These are phyloP conservation scores for Boletus rufocinnamomeus DNA, from an alignment of 768 basidiomycete genomes.

Conservation along the genomic window DNA sequence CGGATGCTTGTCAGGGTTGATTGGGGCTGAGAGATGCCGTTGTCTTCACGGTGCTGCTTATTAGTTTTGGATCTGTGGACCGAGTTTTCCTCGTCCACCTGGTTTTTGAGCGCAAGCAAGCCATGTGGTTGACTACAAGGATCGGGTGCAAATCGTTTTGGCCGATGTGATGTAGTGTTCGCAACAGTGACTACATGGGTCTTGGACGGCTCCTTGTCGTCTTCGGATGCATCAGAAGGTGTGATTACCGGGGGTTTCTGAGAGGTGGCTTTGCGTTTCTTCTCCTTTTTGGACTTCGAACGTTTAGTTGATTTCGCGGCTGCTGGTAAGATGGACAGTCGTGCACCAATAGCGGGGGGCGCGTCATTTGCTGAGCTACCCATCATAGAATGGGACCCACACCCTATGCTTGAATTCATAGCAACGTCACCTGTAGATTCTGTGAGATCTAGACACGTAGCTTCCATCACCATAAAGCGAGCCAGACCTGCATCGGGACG, in stretches of 20 bases:
- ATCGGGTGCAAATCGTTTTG: constrained; percentile 16
- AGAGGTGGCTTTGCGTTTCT: constrained; percentile 27
- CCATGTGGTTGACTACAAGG: background rate
- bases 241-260: constrained; percentile 22
- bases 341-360: background rate
- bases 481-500: constrained; percentile 14
- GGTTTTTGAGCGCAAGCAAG: background rate
- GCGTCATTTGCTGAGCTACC: background rate
- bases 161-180: constrained; percentile 6
- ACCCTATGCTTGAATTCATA: background rate
- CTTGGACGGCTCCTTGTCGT: constrained; percentile 16
- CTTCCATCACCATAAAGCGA: background rate
- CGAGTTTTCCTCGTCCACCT: background rate
- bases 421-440: background rate
- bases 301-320: background rate
- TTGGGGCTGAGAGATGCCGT: background rate
- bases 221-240: constrained; percentile 25
- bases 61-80: background rate
- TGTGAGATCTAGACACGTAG: background rate
- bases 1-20: background rate
- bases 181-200: background rate
- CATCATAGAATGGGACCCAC: background rate
- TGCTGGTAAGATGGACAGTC: background rate
- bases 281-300: constrained; percentile 3
- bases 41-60: background rate